These are phyloP conservation scores for Dysphania ambrosioides DNA, from an alignment of 148 eudicot genomes.

Conservation along the genomic window DNA sequence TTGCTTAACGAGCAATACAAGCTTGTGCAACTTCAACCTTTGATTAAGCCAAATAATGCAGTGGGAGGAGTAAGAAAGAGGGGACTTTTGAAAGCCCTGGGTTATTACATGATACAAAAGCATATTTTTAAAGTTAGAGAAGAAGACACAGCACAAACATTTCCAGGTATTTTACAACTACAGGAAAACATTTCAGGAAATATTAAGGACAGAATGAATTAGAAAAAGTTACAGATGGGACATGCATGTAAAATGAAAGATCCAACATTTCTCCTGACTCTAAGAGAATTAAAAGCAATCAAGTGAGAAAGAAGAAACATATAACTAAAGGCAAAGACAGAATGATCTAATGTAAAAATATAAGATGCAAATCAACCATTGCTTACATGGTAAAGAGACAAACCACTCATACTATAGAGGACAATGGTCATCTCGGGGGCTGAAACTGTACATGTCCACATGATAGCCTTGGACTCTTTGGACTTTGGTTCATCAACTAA, in stretches of 20 bases:
- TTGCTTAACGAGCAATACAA: neutral
- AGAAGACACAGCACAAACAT: neutral
- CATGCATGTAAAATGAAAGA: slow-evolving; percentile 7
- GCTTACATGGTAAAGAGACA: slow-evolving; percentile 84
- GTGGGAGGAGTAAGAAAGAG: neutral
- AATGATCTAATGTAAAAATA: slow-evolving; percentile 1
- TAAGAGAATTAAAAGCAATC: slow-evolving; percentile 1
- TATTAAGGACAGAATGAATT: too few species aligned
- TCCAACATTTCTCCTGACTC: neutral
- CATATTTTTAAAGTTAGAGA: neutral
- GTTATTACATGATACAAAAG: neutral
- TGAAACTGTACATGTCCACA: slow-evolving; percentile 93
- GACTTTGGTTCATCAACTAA: slow-evolving; percentile 41
- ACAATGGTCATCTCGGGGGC: slow-evolving; percentile 94
- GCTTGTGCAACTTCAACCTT: neutral
- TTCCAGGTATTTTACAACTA: neutral
- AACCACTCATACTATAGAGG: slow-evolving; percentile 62
- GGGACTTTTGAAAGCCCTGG: too few species aligned
- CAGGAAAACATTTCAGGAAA: neutral
- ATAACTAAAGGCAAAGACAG: neutral
- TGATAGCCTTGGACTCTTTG: slow-evolving; percentile 50
- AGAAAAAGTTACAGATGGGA: too few species aligned
- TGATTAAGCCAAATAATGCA: neutral
- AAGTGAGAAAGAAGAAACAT: neutral
- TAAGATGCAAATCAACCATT: neutral